A percentile compares a stretch with the other conserved stretches of the same genome.
phyloP scores from a whole-genome alignment of 2,329 filamentous ascomycete species.

The Fusarium neocosmosporiellum region DNA sequence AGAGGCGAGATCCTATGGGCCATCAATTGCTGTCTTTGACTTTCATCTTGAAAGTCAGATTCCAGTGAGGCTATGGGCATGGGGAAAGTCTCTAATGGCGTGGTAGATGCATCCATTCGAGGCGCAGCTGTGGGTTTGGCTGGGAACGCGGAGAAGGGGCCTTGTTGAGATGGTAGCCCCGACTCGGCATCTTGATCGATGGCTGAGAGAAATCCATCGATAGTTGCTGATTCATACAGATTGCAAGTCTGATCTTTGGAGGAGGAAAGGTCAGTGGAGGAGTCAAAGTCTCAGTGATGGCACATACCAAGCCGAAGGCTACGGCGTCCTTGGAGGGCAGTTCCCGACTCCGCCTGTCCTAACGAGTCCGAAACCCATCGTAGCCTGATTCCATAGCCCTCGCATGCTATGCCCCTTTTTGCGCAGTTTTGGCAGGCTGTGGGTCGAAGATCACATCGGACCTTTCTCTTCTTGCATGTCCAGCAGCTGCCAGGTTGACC shows the following conservation, averaged over 20 bases:
- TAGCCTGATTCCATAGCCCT: not conserved
- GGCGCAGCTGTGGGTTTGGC: not conserved
- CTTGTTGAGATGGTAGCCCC: not conserved
- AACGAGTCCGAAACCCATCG: not conserved
- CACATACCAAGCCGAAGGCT: not conserved
- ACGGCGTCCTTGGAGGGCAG: not conserved
- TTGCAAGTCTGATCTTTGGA: not conserved
- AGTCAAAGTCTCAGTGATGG: not conserved
- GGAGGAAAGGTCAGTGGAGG: not conserved
- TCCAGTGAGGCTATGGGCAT: not conserved
- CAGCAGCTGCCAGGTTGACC: constrained; percentile 9
- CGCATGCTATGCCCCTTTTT: not conserved
- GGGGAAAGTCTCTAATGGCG: not conserved
- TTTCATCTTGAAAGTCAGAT: not conserved
- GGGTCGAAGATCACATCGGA: constrained; percentile 22
- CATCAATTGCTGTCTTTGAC: not conserved
- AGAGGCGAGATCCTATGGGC: not conserved
- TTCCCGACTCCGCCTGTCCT: not conserved
- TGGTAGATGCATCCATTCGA: not conserved
- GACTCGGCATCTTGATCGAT: not conserved
- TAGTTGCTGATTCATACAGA: not conserved
- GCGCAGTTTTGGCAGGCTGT: constrained; percentile 23
- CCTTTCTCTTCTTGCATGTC: constrained; percentile 29
- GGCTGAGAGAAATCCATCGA: not conserved
- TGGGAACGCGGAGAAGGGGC: not conserved